Conservation (phyloP, 768 basidiomycete genomes). For the Crassisporium funariophilum region DNA sequence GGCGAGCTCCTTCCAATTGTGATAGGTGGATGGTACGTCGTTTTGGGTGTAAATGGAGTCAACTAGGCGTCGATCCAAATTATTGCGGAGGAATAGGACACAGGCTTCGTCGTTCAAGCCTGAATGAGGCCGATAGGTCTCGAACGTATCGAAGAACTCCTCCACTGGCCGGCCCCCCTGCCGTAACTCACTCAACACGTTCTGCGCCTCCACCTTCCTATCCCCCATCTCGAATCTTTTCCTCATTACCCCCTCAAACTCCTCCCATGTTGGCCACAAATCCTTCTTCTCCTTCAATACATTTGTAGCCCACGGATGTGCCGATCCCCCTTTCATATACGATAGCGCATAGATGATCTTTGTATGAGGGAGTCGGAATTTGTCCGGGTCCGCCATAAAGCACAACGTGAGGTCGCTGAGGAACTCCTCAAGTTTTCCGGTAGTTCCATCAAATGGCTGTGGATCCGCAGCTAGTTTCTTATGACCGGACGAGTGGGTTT, state of each 20-base stretch:
- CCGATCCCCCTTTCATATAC: no score
- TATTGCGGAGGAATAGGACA: background rate
- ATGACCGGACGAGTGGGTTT: no score
- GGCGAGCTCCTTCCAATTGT: slow-evolving; percentile 2
- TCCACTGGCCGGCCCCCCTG: slow-evolving; percentile 2
- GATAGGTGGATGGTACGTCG: slow-evolving; percentile 1
- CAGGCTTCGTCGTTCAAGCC: slow-evolving; percentile 3
- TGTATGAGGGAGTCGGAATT: no score
- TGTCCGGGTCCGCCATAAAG: no score
- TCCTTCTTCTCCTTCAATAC: no score
- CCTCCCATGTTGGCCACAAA: slow-evolving; percentile 2
- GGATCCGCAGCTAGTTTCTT: no score
- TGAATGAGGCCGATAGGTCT: slow-evolving; percentile 1
- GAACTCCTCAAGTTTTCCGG: no score
- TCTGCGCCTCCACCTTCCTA: slow-evolving; percentile 2
- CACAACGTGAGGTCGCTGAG: no score
- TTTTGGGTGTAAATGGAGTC: background rate
- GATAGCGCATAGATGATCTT: no score
- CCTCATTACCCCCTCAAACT: slow-evolving; percentile 1
- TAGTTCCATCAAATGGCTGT: no score
- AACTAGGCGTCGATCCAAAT: background rate
- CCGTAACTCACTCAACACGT: background rate
- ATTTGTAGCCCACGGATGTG: no score
- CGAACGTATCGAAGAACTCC: slow-evolving; percentile 5
- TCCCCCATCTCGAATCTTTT: slow-evolving; percentile 1